Evolutionary conservation across 2,329 filamentous ascomycete species (phyloP), one percentile per base, ranked within the genome.

Genomic region (Colletotrichum lindemuthianum): DNA sequence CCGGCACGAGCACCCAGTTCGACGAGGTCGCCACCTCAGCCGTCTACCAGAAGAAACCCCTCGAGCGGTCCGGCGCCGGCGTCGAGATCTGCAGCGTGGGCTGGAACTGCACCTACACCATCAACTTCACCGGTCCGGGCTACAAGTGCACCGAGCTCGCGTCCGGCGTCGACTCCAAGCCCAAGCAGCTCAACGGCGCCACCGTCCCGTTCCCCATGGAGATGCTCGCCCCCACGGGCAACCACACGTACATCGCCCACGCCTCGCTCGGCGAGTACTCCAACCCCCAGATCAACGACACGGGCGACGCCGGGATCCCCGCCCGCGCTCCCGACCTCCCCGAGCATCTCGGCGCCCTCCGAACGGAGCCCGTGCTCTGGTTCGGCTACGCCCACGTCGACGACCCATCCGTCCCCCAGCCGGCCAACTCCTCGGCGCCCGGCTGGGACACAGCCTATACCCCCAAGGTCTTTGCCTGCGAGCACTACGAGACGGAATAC

Each of bases 341-440:
- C 5, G 44, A 60, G 36, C 50, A 72, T n/a, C 69, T 77, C 8
- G 77, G 77, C 2, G 72, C 70, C 0, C 75, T 79, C 49, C 70
- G 72, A 9, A 73, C 72, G 1, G 75, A 78, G 52, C 76, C 77
- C 2, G 65, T 74, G 7, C 48, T 78, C n/a, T 78, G 75, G 73
- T 65, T 77, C n/a, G 76, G 75, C 7, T 76, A 75, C 63, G 66
- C 71, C 4, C 63, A 70, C 9, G 68, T 72, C 47, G 72, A 66
- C 12, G 56, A 74, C 41, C 65, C 67, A n/a, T 40, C 70, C n/a
- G 59, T 60, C 4, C 59, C 53, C 1, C 59, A 68, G 34, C 72
- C 70, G 8, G 52, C 56, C 11, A 68, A 68, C 16, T 63, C 37
- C 2, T 69, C 68, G n/a, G 65, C 63, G 44, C 67, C 72, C 8